Conservation (phyloP, 768 basidiomycete species). For the Boletus pseudopeckii region DNA sequence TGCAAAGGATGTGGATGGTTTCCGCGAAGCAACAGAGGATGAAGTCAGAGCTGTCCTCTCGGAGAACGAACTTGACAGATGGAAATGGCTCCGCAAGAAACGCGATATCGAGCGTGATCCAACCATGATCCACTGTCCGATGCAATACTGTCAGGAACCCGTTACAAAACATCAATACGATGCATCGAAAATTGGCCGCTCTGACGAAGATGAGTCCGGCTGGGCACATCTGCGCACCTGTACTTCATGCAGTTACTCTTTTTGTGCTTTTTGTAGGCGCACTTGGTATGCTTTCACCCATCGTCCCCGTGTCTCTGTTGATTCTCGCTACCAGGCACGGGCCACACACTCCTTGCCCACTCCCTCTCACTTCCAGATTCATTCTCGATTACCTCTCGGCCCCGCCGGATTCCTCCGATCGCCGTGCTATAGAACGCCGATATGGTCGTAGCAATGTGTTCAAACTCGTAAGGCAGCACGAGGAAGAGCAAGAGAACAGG, state of each 20-base stretch:
- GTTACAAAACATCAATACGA: conserved; percentile 53
- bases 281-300: conserved; percentile 55
- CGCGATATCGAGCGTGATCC: conserved; percentile 75
- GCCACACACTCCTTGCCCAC: conserved; percentile 64
- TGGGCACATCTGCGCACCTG: conserved; percentile 77
- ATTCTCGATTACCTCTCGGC: conserved; percentile 64
- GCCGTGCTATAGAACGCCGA: conserved; percentile 52
- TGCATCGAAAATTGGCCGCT: conserved; percentile 11
- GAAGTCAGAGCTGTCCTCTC: conserved; percentile 72
- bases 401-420: conserved; percentile 48
- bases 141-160: conserved; percentile 75
- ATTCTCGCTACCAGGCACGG: conserved; percentile 65
- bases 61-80: conserved; percentile 61
- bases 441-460: conserved; percentile 62
- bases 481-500: conserved; percentile 73
- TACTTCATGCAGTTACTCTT: conserved; percentile 66
- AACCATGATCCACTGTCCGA: conserved; percentile 75
- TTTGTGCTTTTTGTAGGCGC: conserved; percentile 78
- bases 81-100: conserved; percentile 77
- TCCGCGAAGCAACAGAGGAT: conserved; percentile 58
- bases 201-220: conserved; percentile 51
- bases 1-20: conserved; percentile 22
- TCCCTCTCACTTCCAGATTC: conserved; percentile 62
- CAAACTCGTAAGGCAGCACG: conserved; percentile 56
- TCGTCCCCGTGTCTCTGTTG: background rate